A percentile compares a stretch with the other conserved stretches of the same genome.
These are phyloP conservation scores for Dipodascopsis tothii DNA, from an alignment of 805 yeast genomes.

Conservation along the genomic window DNA sequence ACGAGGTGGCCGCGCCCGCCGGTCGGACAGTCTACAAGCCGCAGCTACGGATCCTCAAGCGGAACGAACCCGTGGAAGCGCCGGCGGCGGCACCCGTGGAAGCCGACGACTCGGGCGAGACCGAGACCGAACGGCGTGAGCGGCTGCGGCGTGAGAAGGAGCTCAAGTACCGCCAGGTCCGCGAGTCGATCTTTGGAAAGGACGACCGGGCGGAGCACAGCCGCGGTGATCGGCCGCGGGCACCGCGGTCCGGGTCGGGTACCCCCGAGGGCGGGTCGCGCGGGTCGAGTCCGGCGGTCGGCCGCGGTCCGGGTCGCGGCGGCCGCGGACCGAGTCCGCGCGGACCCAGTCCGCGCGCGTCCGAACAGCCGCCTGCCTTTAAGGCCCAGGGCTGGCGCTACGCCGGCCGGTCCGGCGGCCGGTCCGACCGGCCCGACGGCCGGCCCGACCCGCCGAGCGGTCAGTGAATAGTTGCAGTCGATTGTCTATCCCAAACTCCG, in stretches of 20 bases:
- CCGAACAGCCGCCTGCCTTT: not conserved
- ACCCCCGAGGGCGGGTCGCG: not conserved
- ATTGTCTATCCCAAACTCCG: too few relatives aligned
- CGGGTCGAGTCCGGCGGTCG: too few relatives aligned
- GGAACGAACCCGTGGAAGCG: slow-evolving; percentile 4
- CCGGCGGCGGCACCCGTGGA: not conserved
- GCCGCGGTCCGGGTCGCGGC: not conserved
- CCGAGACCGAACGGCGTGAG: slow-evolving; percentile 12
- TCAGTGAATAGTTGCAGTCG: too few relatives aligned
- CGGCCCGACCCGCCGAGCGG: too few relatives aligned
- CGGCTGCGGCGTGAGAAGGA: slow-evolving; percentile 16
- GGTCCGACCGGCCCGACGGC: too few relatives aligned
- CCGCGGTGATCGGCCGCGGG: too few relatives aligned
- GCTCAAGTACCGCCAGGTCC: slow-evolving; percentile 13
- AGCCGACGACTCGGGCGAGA: slow-evolving; percentile 6
- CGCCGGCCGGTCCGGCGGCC: too few relatives aligned
- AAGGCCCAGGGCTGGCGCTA: too few relatives aligned
- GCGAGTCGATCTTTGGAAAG: slow-evolving; percentile 17
- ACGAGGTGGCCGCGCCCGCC: slow-evolving; percentile 8
- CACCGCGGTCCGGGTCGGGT: not conserved
- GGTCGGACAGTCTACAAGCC: slow-evolving; percentile 14
- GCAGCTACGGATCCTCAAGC: slow-evolving; percentile 18
- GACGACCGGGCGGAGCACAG: not conserved
- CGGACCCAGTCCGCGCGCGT: not conserved
- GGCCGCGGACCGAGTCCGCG: slow-evolving; percentile 1